Conservation (phyloP, 768 basidiomycete genomes). For the Suillus tomentosus region DNA sequence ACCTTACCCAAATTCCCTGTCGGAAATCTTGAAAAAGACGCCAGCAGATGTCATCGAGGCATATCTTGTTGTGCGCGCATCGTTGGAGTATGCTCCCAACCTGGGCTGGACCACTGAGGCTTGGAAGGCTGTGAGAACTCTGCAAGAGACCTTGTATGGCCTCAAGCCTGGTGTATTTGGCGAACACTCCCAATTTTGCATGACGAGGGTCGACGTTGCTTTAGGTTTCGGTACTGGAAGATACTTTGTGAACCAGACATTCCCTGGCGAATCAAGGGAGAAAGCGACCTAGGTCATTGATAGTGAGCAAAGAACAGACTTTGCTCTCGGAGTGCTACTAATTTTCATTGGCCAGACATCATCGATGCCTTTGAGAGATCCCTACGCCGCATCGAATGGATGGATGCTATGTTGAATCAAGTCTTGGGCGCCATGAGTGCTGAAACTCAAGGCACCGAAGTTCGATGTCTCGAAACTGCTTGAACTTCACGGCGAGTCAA, state of each 20-base stretch:
- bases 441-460: no score
- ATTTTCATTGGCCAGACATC: conserved; percentile 53
- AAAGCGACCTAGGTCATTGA: conserved; percentile 84
- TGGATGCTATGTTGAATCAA: no score
- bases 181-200: conserved; percentile 84
- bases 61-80: conserved; percentile 82
- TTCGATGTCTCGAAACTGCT: no score
- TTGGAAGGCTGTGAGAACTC: conserved; percentile 70
- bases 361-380: conserved; percentile 82
- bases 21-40: conserved; percentile 67
- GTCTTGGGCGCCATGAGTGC: no score
- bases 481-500: no score
- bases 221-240: conserved; percentile 91
- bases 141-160: conserved; percentile 76
- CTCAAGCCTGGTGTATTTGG: conserved; percentile 85
- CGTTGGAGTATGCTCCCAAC: conserved; percentile 64
- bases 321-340: not conserved
- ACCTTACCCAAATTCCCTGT: conserved; percentile 68
- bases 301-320: conserved; percentile 41
- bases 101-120: conserved; percentile 77
- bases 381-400: conserved; percentile 79
- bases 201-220: conserved; percentile 65
- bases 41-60: conserved; percentile 75
- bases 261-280: conserved; percentile 73
- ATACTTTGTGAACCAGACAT: conserved; percentile 86